Percentiles rank a stretch among this genome's conserved stretches.
These are phyloP conservation scores for Phoma herbarum DNA, from an alignment of 2,329 filamentous ascomycete species.

Conservation along the genomic window DNA sequence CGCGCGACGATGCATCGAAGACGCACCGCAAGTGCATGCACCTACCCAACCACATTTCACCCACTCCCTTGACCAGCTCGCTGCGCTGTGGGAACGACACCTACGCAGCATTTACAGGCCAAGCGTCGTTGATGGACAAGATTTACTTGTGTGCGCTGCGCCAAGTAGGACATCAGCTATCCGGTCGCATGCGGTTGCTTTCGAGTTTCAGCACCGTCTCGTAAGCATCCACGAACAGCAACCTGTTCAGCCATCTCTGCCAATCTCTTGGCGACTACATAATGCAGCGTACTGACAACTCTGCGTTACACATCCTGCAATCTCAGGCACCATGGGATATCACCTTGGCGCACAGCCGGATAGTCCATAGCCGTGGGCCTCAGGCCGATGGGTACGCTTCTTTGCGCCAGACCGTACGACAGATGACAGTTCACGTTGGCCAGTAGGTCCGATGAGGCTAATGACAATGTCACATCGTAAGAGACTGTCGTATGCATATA, in stretches of 20 bases:
- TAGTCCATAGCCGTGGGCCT: conserved; percentile 16
- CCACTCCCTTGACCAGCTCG: neutral
- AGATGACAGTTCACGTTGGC: neutral
- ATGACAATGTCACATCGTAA: neutral
- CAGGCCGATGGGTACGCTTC: conserved; percentile 10
- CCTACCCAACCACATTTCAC: neutral
- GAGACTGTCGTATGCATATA: conserved; percentile 6
- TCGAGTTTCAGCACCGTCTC: conserved; percentile 22
- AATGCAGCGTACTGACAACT: neutral
- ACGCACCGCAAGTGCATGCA: neutral
- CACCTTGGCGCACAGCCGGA: conserved; percentile 15
- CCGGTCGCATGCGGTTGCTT: neutral
- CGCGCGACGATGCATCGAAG: neutral
- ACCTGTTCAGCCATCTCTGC: conserved; percentile 5
- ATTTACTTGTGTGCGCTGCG: neutral
- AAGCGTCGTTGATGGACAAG: neutral
- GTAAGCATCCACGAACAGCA: neutral
- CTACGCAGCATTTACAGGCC: neutral
- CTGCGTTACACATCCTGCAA: conserved; percentile 3
- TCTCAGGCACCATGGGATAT: conserved; percentile 6
- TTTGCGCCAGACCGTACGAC: conserved; percentile 4
- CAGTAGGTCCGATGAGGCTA: conserved; percentile 1
- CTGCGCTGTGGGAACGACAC: neutral
- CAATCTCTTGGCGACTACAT: conserved; percentile 7
- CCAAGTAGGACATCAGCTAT: neutral